Conservation (phyloP, 2,329 filamentous ascomycete species). For the Ploettnerulaceae sp. region DNA sequence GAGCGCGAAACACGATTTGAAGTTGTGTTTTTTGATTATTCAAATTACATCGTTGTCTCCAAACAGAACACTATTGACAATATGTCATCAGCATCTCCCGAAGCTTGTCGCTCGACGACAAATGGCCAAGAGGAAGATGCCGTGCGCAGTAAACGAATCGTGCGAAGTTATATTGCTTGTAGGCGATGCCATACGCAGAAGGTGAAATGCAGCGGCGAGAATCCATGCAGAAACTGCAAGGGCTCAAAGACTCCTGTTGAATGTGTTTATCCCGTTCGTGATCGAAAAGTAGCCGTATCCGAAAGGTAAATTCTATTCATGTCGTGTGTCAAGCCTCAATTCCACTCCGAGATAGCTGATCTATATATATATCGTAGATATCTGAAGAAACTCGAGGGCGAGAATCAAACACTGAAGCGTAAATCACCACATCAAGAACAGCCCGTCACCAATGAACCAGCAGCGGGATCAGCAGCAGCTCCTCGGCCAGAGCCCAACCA, state of each 20-base stretch:
- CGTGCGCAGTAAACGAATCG: constrained; percentile 1
- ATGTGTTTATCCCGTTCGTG: constrained; percentile 39
- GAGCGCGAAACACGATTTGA: too few species aligned
- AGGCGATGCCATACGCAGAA: constrained; percentile 43
- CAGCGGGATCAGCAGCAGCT: too few species aligned
- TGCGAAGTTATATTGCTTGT: constrained; percentile 28
- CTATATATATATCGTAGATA: constrained; percentile 27
- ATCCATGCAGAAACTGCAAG: constrained; percentile 40
- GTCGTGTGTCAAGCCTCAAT: too few species aligned
- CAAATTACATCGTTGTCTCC: too few species aligned
- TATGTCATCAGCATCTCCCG: background rate
- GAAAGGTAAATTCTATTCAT: too few species aligned
- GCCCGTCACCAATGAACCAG: background rate
- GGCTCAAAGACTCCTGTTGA: constrained; percentile 36
- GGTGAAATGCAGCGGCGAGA: constrained; percentile 43
- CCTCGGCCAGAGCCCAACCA: constrained; percentile 1
- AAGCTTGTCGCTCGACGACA: background rate
- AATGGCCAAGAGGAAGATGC: background rate
- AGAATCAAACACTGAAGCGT: constrained; percentile 8
- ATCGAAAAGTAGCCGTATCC: constrained; percentile 39
- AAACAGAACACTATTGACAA: too few species aligned
- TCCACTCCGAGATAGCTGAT: too few species aligned
- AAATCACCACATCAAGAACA: constrained; percentile 2
- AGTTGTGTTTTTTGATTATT: too few species aligned
- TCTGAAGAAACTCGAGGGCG: constrained; percentile 32